Percentiles rank a stretch among this genome's conserved stretches.
These are phyloP conservation scores for Yamadazyma olivae DNA, from an alignment of 805 yeast genomes.

Conservation along the genomic window DNA sequence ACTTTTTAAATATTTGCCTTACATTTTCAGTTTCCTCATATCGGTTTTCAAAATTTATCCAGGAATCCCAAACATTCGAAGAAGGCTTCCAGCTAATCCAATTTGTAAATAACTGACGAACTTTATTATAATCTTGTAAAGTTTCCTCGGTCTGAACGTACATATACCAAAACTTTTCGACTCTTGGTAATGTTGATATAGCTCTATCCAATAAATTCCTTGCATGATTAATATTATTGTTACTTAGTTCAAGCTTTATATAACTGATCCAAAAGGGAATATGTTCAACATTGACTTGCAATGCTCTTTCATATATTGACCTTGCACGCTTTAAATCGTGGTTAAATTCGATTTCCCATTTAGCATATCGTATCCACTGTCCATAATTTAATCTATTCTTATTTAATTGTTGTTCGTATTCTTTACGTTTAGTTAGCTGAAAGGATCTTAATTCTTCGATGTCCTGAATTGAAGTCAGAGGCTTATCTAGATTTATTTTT, in stretches of 20 bases:
- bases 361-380: slow-evolving; percentile 92
- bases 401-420: slow-evolving; percentile 83
- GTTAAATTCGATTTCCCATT: slow-evolving; percentile 74
- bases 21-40: slow-evolving; percentile 56
- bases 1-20: slow-evolving; percentile 55
- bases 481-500: slow-evolving; percentile 22
- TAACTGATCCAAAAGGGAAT: slow-evolving; percentile 87
- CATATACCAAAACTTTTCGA: slow-evolving; percentile 83
- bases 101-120: slow-evolving; percentile 63
- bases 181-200: slow-evolving; percentile 67
- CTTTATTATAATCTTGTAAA: slow-evolving; percentile 58
- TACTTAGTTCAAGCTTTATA: slow-evolving; percentile 70
- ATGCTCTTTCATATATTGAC: slow-evolving; percentile 83
- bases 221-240: slow-evolving; percentile 80
- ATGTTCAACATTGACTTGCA: slow-evolving; percentile 70
- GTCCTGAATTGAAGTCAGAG: slow-evolving; percentile 49
- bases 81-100: slow-evolving; percentile 84
- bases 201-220: slow-evolving; percentile 81
- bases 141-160: slow-evolving; percentile 83
- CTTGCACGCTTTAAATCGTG: slow-evolving; percentile 78
- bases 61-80: slow-evolving; percentile 69
- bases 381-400: slow-evolving; percentile 77
- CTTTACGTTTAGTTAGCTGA: slow-evolving; percentile 75
- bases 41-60: slow-evolving; percentile 67
- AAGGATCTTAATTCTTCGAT: slow-evolving; percentile 74